Evolutionary conservation across 2,329 filamentous ascomycete genomes (phyloP).

Genomic region (Dactylellina haptotyla): DNA sequence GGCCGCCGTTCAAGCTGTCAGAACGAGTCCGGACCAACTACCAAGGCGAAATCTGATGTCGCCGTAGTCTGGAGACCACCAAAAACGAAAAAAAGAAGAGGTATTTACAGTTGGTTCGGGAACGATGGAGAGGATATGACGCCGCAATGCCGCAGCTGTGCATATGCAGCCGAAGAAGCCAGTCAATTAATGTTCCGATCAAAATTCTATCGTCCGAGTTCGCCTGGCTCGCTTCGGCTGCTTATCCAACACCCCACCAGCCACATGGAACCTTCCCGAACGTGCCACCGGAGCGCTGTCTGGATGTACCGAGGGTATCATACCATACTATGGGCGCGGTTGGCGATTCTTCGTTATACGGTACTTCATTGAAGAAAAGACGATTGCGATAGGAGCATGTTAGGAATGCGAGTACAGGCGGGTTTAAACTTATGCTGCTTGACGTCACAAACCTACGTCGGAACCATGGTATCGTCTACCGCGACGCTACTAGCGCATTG

Average conservation of each 20-base stretch:
- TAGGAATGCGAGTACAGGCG: too few relatives aligned
- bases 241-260: slow-evolving; percentile 48
- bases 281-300: not conserved
- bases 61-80: not conserved
- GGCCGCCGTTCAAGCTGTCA: not conserved
- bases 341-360: too few relatives aligned
- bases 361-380: too few relatives aligned
- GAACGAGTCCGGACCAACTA: not conserved
- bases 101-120: too few relatives aligned
- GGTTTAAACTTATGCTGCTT: too few relatives aligned
- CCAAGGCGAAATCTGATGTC: not conserved
- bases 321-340: too few relatives aligned
- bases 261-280: slow-evolving; percentile 49
- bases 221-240: slow-evolving; percentile 32
- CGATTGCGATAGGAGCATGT: too few relatives aligned
- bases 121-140: slow-evolving; percentile 7
- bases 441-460: too few relatives aligned
- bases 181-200: slow-evolving; percentile 2
- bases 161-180: slow-evolving; percentile 25
- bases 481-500: too few relatives aligned
- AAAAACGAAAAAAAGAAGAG: not conserved
- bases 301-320: not conserved
- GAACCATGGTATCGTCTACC: too few relatives aligned
- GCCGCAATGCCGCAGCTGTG: slow-evolving; percentile 19
- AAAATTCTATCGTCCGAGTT: slow-evolving; percentile 47